Percentiles rank a stretch among this genome's conserved stretches.
Conservation (phyloP, 1,139 yeast species). For the Geotrichum reessii region DNA sequence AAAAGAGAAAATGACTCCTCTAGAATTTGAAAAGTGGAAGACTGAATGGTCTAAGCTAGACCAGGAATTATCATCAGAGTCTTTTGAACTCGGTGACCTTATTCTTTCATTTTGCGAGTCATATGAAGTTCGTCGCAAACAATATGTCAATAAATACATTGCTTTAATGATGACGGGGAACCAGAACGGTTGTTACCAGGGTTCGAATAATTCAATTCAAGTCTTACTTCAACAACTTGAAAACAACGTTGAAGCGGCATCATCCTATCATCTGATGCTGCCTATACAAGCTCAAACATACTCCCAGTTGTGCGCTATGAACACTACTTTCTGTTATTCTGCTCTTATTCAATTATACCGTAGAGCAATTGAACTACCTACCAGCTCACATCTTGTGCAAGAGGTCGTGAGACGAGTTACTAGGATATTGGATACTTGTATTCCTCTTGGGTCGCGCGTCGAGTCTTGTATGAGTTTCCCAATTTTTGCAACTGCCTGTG, state of each 20-base stretch:
- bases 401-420: constrained; percentile 42
- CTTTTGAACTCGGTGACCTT: constrained; percentile 26
- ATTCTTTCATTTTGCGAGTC: constrained; percentile 26
- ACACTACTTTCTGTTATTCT: constrained; percentile 47
- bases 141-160: constrained; percentile 18
- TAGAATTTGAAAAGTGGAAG: neutral
- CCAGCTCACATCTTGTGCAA: constrained; percentile 44
- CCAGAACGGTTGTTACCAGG: neutral
- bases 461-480: constrained; percentile 52
- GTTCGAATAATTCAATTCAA: neutral
- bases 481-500: constrained; percentile 52
- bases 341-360: constrained; percentile 49
- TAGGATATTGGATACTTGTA: constrained; percentile 35
- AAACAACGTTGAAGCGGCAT: neutral
- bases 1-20: neutral
- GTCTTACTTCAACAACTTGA: neutral
- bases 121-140: constrained; percentile 20
- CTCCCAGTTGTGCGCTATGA: constrained; percentile 44
- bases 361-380: constrained; percentile 44
- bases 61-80: constrained; percentile 25
- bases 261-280: constrained; percentile 4
- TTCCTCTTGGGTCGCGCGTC: constrained; percentile 45
- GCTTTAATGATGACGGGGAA: constrained; percentile 4
- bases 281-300: constrained; percentile 30
- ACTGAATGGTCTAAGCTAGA: constrained; percentile 11